Evolutionary conservation across 2,329 filamentous ascomycete genomes (phyloP).

Genomic region (Aspergillus oerlinghausenensis): DNA sequence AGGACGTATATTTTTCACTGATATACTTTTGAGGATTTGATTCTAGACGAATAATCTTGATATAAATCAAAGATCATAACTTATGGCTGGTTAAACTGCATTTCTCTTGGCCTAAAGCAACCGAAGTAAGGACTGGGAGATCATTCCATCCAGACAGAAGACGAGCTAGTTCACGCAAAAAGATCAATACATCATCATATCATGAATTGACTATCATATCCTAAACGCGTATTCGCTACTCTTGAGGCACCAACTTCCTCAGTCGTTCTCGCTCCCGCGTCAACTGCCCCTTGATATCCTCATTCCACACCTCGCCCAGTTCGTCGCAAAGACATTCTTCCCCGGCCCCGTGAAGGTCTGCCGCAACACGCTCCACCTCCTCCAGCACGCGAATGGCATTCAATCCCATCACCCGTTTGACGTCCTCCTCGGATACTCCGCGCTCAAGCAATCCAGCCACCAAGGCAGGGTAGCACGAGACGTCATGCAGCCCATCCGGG

Average conservation of each 20-base stretch:
- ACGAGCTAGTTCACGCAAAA: no score
- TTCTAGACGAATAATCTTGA: no score
- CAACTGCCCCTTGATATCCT: background rate
- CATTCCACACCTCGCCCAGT: background rate
- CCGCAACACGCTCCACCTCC: background rate
- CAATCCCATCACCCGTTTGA: background rate
- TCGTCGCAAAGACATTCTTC: background rate
- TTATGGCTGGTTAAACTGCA: no score
- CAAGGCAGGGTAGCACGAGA: slow-evolving; percentile 68
- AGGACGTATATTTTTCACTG: no score
- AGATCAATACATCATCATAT: no score
- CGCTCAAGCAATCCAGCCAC: slow-evolving; percentile 64
- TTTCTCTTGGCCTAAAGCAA: no score
- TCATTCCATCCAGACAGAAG: no score
- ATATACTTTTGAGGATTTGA: no score
- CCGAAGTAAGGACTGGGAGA: no score
- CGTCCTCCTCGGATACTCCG: slow-evolving; percentile 50
- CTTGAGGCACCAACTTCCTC: background rate
- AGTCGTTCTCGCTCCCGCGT: background rate
- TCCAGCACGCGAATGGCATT: background rate
- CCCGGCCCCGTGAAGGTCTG: background rate
- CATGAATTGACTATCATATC: no score
- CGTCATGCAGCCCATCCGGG: slow-evolving; percentile 42
- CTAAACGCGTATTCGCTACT: background rate
- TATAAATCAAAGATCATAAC: no score